Base-by-base conservation (phyloP, 116 monocot genomes). In the Dioscorea cayenensis region DNA sequence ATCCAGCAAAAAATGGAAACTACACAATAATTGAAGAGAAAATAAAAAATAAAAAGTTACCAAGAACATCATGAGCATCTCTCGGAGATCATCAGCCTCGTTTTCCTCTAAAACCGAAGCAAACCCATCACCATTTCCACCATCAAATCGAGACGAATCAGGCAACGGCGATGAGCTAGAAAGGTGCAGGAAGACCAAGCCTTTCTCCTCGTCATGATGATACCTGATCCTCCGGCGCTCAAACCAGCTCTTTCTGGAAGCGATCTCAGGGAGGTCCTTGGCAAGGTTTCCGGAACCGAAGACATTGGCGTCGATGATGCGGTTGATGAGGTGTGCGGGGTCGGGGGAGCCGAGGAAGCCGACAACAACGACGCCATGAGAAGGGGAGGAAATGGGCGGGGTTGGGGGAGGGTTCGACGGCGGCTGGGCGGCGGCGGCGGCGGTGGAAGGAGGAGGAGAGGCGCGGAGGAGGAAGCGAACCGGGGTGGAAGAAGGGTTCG, bases 21-120 rank as follows among this genome's bases (percentile, higher is more conserved):
- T 43, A 43, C 7, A 43, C 43, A 43, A n/a, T 36, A 21, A 63
- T n/a, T 7, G 18, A 60, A 14, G 32, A 16, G 16, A 17, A 22
- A 51, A 27, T n/a, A n/a, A n/a, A n/a, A n/a, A n/a, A n/a, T n/a
- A 73, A 48, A 36, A 64, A 77, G 87, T 92, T 70, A 95, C 95
- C 19, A 84, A 89, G 77, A 94, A 99, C 89, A 99, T 91, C 69
- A 99, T 85, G 35, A 99, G 91, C 81, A 91, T 75, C 29, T 78
- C 89, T 0, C 81, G 84, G 20, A 99, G 81, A 79, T 99, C 91
- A 10, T 79, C 87, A n/a, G 82, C 67, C 43, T 97, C 92, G 14
- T 14, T 51, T n/a, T 79, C 80, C 65, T 91, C 94, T 64, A 84
- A 63, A 17, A 21, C 66, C 52, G 70, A 66, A 59, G 64, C 75